Evolutionary conservation across 305 asterid species (phyloP).

Genomic region (Plantago lanceolata): DNA sequence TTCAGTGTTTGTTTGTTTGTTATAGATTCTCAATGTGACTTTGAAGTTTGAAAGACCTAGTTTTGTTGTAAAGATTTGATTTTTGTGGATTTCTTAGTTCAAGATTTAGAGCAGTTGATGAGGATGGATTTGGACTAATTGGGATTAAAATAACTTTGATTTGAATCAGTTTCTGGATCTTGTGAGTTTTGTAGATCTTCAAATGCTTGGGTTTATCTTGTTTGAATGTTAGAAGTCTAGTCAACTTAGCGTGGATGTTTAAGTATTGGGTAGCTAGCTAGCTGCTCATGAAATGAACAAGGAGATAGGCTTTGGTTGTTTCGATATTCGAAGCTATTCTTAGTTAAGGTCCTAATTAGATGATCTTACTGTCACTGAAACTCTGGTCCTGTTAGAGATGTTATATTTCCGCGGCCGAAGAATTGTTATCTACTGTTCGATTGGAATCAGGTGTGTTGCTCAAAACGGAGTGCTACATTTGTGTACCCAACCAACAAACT

Average conservation of each 20-base stretch:
- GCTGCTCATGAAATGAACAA: background rate
- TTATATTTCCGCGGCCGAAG: background rate
- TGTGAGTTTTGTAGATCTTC: background rate
- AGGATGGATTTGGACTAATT: constrained; percentile 9
- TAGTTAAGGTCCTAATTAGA: background rate
- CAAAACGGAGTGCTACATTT: background rate
- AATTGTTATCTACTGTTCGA: background rate
- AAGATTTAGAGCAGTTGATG: constrained; percentile 14
- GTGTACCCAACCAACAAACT: too few species aligned
- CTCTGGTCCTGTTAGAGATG: background rate
- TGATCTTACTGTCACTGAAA: background rate
- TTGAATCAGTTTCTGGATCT: constrained; percentile 19
- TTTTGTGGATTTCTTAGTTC: constrained; percentile 4
- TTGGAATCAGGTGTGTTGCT: background rate
- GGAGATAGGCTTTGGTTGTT: background rate
- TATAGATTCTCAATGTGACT: constrained; percentile 24
- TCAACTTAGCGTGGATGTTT: constrained; percentile 7
- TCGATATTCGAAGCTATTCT: background rate
- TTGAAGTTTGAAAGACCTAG: constrained; percentile 5
- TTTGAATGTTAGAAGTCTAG: background rate
- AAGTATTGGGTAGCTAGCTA: constrained; percentile 12
- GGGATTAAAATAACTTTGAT: background rate
- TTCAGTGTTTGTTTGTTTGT: background rate
- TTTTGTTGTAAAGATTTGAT: constrained; percentile 11
- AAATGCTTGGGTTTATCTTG: constrained; percentile 9